These are phyloP conservation scores for Alternaria atra DNA, from an alignment of 2,329 filamentous ascomycete genomes.

Conservation along the genomic window DNA sequence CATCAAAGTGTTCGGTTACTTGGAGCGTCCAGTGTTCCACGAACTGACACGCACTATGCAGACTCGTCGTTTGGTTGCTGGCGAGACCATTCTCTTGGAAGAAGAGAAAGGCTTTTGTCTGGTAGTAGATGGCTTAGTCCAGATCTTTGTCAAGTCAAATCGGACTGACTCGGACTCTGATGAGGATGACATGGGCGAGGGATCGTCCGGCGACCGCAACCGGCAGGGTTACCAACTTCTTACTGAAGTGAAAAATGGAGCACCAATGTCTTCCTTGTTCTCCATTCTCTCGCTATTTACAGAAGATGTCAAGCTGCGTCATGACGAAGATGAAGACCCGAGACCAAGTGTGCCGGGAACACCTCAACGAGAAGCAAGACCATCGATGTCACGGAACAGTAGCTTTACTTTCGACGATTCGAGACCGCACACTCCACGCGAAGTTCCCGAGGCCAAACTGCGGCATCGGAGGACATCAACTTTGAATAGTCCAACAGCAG, in stretches of 20 bases:
- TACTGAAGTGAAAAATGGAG: conserved; percentile 96
- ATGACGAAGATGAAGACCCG: conserved; percentile 71
- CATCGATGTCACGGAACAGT: conserved; percentile 37
- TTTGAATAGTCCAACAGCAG: conserved; percentile 47
- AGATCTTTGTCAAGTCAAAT: conserved; percentile 97
- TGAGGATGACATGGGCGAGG: conserved; percentile 56
- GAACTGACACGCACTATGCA: conserved; percentile 98
- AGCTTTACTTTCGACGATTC: conserved; percentile 47
- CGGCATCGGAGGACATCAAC: conserved; percentile 42
- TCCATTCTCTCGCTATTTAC: conserved; percentile 97
- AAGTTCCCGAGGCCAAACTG: conserved; percentile 28
- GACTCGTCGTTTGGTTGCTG: conserved; percentile 93
- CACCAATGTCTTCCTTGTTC: conserved; percentile 97
- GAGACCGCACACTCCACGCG: conserved; percentile 41
- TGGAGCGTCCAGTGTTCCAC: conserved; percentile 96
- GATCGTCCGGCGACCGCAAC: conserved; percentile 63
- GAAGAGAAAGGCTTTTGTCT: conserved; percentile 98
- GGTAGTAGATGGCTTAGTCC: conserved; percentile 93
- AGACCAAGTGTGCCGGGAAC: conserved; percentile 41
- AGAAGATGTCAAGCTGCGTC: conserved; percentile 84
- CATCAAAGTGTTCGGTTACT: conserved; percentile 98
- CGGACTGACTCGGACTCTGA: conserved; percentile 57
- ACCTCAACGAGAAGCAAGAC: conserved; percentile 29
- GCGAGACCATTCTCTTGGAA: conserved; percentile 92
- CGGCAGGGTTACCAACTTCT: conserved; percentile 92